A percentile compares a stretch with the other conserved stretches of the same genome.
Conservation (phyloP, 208 protist genomes). For the Balamuthia mandrillaris region DNA sequence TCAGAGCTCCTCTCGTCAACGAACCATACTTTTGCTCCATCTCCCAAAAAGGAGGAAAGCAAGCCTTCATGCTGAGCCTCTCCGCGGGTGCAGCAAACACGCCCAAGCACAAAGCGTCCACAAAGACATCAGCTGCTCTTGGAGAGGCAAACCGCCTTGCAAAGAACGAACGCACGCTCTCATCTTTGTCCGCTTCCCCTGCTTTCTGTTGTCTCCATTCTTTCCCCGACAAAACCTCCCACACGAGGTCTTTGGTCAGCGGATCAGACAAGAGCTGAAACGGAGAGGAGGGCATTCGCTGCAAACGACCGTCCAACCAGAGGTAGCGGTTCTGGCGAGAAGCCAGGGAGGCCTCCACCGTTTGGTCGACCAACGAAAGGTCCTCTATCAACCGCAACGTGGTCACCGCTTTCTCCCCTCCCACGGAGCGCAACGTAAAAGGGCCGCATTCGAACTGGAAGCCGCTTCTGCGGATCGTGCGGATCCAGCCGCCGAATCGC, state of each 20-base stretch:
- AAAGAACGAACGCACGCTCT: background rate
- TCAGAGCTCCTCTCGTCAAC: background rate
- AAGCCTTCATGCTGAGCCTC: background rate
- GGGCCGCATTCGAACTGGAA: slow-evolving; percentile 3
- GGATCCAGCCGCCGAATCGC: slow-evolving; percentile 15
- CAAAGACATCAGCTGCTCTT: background rate
- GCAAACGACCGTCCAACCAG: too few relatives aligned
- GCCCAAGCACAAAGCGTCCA: slow-evolving; percentile 6
- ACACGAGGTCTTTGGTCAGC: background rate
- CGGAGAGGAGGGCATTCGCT: background rate
- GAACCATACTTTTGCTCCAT: slow-evolving; percentile 22
- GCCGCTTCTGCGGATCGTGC: background rate
- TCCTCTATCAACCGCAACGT: background rate
- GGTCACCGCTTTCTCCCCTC: background rate
- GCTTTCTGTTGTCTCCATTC: too few relatives aligned
- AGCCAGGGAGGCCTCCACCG: background rate
- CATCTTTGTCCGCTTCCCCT: too few relatives aligned
- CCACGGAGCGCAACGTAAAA: background rate
- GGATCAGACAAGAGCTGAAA: background rate
- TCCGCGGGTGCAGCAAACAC: background rate
- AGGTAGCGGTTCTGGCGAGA: background rate
- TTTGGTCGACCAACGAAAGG: background rate
- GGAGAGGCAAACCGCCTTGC: slow-evolving; percentile 2
- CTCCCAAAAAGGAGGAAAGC: slow-evolving; percentile 2
- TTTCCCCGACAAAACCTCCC: too few relatives aligned